A percentile compares a stretch with the other conserved stretches of the same genome.
Evolutionary conservation across 75 land plant genomes (phyloP).

Genomic region (Sequoiadendron giganteum): DNA sequence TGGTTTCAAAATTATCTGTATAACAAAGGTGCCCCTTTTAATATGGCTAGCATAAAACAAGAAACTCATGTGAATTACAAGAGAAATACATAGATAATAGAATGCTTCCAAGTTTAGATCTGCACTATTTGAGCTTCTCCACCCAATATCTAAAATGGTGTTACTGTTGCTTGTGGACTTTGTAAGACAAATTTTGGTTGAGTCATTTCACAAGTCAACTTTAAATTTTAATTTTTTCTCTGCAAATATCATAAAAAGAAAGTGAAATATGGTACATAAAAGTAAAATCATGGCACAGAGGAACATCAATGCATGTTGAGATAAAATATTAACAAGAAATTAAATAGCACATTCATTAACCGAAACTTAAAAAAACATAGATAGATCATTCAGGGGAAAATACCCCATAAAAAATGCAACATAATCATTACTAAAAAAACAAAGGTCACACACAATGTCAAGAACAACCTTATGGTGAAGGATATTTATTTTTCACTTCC

Average conservation of each 20-base stretch:
- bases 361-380: neutral
- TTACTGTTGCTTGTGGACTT: slow-evolving; percentile 72
- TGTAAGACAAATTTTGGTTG: slow-evolving; percentile 11
- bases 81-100: neutral
- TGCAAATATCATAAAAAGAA: neutral
- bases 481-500: no score
- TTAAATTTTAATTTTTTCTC: neutral
- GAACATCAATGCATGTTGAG: neutral
- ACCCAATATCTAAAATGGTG: slow-evolving; percentile 84
- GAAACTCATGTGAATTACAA: neutral
- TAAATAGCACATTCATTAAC: neutral
- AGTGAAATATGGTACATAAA: neutral
- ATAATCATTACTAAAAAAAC: neutral
- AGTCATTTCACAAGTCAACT: neutral
- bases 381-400: neutral
- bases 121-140: slow-evolving; percentile 89
- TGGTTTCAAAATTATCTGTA: slow-evolving; percentile 83
- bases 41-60: neutral
- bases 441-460: neutral
- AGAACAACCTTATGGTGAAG: no score
- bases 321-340: neutral
- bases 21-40: neutral
- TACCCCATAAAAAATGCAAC: neutral
- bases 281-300: neutral
- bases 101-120: slow-evolving; percentile 30